Base-by-base conservation (phyloP, 768 basidiomycete species). In the Lepiota venenata region DNA sequence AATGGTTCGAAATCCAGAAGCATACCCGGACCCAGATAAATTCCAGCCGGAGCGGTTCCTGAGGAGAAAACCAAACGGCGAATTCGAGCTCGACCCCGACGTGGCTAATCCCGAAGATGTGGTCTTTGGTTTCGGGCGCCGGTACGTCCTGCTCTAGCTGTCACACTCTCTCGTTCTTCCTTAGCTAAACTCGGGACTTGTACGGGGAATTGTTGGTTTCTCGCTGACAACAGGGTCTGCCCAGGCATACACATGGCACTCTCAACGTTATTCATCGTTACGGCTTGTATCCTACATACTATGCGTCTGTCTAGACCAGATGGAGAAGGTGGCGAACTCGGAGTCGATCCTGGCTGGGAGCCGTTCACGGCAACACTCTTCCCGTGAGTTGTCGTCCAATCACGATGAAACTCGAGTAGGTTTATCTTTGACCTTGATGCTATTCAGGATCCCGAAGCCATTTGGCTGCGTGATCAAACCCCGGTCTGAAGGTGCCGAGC, bases 11-110 rank as follows among this genome's bases (percentile, higher is more conserved):
- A 61, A 71, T 42, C 62, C 64, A 18, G 53, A 61, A 6, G 58
- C 58, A 22, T 71, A 70, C 58, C 61, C 66, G 14, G 58, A 72
- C 14, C 70, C 72, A 15, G 35, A 56, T 16, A 56, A 61, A 10
- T 81, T 73, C 52, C 68, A 61, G 3, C 79, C 79, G 0, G 73
- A 71, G 18, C 71, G 80, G 5, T 81, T 74, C 64, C 59, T 78
- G 22, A 64, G 71, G 10, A 61, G 64, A 32, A 32, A 32, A 32
- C 8, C 32, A 32, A 9, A 32, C 10, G 32, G 32, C 10, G 32
- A 32, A 32, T 32, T 32, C 32, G 32, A 32, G 21, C 63, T 70
- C 15, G 59, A 71, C 39, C 55, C 64, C 11, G 63, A 67, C 1
- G 65, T 72, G 36, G 45, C 39, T 4, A 72, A 78, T 46, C 69